phyloP scores from a whole-genome alignment of 1,284 basidiomycete species.

The Malassezia furfur region DNA sequence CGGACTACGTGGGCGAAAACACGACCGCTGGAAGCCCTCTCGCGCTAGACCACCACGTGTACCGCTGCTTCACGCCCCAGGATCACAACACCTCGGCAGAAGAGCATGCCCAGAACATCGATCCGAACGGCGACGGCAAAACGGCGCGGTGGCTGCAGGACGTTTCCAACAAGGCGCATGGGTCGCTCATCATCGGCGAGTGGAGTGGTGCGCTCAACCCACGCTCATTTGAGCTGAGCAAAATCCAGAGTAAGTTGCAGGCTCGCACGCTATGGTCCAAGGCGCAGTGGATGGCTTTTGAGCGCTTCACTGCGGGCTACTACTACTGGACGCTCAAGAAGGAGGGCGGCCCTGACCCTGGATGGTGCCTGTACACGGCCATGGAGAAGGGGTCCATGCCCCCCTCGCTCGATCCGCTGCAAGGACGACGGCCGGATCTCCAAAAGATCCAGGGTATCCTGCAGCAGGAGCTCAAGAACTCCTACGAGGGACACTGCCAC shows the following conservation, averaged over 20 bases:
- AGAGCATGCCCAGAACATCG: conserved; percentile 52
- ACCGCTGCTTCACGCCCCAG: conserved; percentile 64
- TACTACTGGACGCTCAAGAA: conserved; percentile 87
- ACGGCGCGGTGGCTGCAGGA: conserved; percentile 24
- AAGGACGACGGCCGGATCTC: background rate
- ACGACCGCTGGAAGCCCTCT: conserved; percentile 50
- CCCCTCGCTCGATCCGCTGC: conserved; percentile 10
- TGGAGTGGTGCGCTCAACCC: conserved; percentile 72
- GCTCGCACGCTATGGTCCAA: conserved; percentile 53
- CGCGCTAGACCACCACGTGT: conserved; percentile 73
- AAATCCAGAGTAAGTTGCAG: conserved; percentile 19
- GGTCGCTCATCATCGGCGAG: conserved; percentile 63
- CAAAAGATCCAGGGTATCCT: background rate
- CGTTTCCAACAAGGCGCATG: conserved; percentile 50
- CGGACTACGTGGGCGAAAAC: conserved; percentile 52
- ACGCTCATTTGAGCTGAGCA: conserved; percentile 51
- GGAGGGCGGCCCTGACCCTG: conserved; percentile 59
- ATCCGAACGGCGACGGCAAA: conserved; percentile 22
- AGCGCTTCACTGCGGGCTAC: conserved; percentile 62
- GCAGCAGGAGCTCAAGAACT: conserved; percentile 16
- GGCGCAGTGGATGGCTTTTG: conserved; percentile 63
- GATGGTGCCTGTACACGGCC: conserved; percentile 68
- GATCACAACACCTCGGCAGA: conserved; percentile 58
- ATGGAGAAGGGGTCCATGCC: conserved; percentile 60
- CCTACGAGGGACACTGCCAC: conserved; percentile 12